Conservation (phyloP, 352 stramenopile species). For the Elongisporangium undulatum region DNA sequence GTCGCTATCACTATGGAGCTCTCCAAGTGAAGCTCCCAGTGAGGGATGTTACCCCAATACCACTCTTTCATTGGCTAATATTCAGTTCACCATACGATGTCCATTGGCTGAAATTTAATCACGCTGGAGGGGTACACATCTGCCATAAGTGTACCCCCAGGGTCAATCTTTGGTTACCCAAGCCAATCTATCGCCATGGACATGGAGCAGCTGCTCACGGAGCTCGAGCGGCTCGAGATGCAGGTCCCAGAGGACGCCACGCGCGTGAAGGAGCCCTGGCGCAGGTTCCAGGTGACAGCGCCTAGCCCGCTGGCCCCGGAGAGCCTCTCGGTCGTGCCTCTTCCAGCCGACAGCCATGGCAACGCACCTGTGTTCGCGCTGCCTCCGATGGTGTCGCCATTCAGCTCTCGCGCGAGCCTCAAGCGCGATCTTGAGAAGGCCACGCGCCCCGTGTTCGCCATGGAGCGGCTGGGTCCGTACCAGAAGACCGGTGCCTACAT, state of each 20-base stretch:
- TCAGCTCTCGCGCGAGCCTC: slow-evolving; percentile 15
- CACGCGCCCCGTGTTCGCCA: slow-evolving; percentile 27
- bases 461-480: slow-evolving; percentile 38
- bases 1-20: slow-evolving; percentile 1
- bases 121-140: neutral
- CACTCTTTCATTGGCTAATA: neutral
- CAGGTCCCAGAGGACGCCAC: neutral
- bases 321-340: slow-evolving; percentile 38
- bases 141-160: neutral
- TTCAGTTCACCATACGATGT: neutral
- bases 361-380: slow-evolving; percentile 31
- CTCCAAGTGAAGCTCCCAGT: neutral
- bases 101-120: neutral
- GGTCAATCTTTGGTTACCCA: neutral
- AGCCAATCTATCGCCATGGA: slow-evolving; percentile 4
- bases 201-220: slow-evolving; percentile 29
- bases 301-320: slow-evolving; percentile 39
- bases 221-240: slow-evolving; percentile 28
- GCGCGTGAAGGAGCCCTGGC: slow-evolving; percentile 16
- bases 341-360: neutral
- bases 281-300: slow-evolving; percentile 40
- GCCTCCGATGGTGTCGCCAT: slow-evolving; percentile 32
- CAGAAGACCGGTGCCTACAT: slow-evolving; percentile 13
- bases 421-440: slow-evolving; percentile 21
- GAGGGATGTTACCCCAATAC: neutral